Evolutionary conservation across 768 basidiomycete species (phyloP).

Genomic region (Lentinus brumalis): DNA sequence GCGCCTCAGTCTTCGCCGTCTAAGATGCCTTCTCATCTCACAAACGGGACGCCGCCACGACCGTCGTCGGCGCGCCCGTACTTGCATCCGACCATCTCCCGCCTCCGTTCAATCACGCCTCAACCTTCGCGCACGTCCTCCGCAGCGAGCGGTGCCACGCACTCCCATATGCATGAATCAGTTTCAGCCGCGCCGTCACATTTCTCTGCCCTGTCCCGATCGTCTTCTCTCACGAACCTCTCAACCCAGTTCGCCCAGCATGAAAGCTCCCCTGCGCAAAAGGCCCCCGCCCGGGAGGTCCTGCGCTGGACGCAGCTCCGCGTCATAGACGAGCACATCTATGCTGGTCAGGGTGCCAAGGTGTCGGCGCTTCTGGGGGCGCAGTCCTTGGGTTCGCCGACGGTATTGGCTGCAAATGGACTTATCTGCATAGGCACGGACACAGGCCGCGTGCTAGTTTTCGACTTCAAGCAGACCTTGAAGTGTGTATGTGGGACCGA

Average conservation of each 20-base stretch:
- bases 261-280: slow-evolving; percentile 6
- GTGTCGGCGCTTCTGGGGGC: slow-evolving; percentile 64
- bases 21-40: slow-evolving; percentile 4
- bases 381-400: slow-evolving; percentile 64
- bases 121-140: slow-evolving; percentile 45
- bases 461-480: slow-evolving; percentile 88
- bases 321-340: slow-evolving; percentile 58
- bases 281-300: slow-evolving; percentile 49
- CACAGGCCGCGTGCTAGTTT: slow-evolving; percentile 75
- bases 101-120: slow-evolving; percentile 72
- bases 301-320: slow-evolving; percentile 79
- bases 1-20: slow-evolving; percentile 3
- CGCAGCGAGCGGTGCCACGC: slow-evolving; percentile 44
- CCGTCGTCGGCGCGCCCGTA: slow-evolving; percentile 48
- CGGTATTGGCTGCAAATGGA: slow-evolving; percentile 82
- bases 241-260: slow-evolving; percentile 30
- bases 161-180: slow-evolving; percentile 45
- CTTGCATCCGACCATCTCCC: slow-evolving; percentile 73
- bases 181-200: slow-evolving; percentile 62
- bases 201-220: slow-evolving; percentile 70
- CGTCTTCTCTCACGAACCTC: slow-evolving; percentile 61
- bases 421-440: slow-evolving; percentile 89
- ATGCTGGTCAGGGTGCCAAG: slow-evolving; percentile 54
- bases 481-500: slow-evolving; percentile 79
- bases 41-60: slow-evolving; percentile 13